Conservation (phyloP, 2,329 filamentous ascomycete genomes). For the Fusarium sp. region DNA sequence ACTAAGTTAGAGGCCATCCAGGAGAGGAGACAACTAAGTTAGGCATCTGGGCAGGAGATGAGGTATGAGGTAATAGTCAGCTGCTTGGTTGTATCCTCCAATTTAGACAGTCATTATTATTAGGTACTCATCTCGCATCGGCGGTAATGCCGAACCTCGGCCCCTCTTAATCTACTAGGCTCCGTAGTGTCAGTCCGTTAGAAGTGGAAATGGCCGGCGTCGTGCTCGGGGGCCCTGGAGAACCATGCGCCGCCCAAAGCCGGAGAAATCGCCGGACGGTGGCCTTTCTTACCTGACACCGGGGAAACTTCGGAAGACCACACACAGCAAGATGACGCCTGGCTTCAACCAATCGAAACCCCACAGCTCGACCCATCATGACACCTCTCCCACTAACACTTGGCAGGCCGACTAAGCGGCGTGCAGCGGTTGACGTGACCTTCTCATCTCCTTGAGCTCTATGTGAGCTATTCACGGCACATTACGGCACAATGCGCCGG, state of each 20-base stretch:
- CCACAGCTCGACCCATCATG: constrained; percentile 42
- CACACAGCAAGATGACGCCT: constrained; percentile 11
- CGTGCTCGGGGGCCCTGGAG: constrained; percentile 10
- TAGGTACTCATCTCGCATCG: constrained; percentile 14
- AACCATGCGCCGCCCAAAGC: constrained; percentile 18
- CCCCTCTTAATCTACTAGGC: constrained; percentile 27
- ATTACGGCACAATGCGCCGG: constrained; percentile 59
- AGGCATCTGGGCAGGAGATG: constrained; percentile 20
- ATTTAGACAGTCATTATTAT: constrained; percentile 26
- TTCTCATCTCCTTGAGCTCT: constrained; percentile 35
- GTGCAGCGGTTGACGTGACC: constrained; percentile 3
- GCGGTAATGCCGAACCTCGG: constrained; percentile 33
- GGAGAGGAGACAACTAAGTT: background rate
- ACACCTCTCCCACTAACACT: constrained; percentile 44
- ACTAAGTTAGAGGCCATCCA: background rate
- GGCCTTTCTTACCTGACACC: constrained; percentile 17
- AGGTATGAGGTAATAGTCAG: constrained; percentile 32
- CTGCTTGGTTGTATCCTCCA: constrained; percentile 9
- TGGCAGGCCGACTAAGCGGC: constrained; percentile 15
- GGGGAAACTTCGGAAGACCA: constrained; percentile 37
- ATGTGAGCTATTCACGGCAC: constrained; percentile 41
- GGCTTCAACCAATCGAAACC: constrained; percentile 24
- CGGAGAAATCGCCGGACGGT: constrained; percentile 10
- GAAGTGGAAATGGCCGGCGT: constrained; percentile 19
- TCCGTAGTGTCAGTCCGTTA: constrained; percentile 25